A percentile compares a stretch with the other conserved stretches of the same genome.
phyloP scores from a whole-genome alignment of 805 yeast genomes.

The Monosporozyma aquatica region DNA sequence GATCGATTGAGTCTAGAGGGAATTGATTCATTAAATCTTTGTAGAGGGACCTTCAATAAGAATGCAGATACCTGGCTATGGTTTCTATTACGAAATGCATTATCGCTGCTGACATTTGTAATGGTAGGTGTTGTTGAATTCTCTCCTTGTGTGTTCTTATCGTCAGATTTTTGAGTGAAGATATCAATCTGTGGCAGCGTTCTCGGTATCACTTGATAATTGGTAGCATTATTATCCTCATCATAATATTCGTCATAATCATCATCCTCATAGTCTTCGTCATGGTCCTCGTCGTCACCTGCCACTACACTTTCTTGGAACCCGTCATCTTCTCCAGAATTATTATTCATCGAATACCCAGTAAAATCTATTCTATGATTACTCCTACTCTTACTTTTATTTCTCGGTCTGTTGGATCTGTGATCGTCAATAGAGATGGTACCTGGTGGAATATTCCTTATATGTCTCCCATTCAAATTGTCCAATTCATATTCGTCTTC shows the following conservation, averaged over 20 bases:
- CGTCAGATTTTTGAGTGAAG: not conserved
- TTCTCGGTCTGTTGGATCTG: not conserved
- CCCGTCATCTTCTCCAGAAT: not conserved
- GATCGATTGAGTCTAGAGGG: not conserved
- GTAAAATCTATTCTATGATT: not conserved
- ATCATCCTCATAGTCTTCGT: constrained; percentile 4
- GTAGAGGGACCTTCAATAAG: not conserved
- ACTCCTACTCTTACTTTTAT: not conserved
- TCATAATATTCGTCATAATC: constrained; percentile 1
- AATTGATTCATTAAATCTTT: not conserved
- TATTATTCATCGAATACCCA: not conserved
- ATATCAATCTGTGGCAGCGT: constrained; percentile 6
- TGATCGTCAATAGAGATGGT: no score
- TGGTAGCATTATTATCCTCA: not conserved
- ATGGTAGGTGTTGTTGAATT: no score
- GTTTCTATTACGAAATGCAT: constrained; percentile 1
- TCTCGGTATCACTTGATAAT: constrained; percentile 1
- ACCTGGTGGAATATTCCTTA: not conserved
- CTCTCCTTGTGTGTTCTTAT: no score
- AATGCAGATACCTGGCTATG: constrained; percentile 1
- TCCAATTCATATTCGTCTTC: constrained; percentile 1
- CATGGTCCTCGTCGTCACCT: constrained; percentile 2
- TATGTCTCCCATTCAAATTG: not conserved
- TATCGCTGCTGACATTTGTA: not conserved
- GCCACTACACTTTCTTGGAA: no score